phyloP scores from a whole-genome alignment of 2,329 filamentous ascomycete species.

The Periglandula ipomoeae region DNA sequence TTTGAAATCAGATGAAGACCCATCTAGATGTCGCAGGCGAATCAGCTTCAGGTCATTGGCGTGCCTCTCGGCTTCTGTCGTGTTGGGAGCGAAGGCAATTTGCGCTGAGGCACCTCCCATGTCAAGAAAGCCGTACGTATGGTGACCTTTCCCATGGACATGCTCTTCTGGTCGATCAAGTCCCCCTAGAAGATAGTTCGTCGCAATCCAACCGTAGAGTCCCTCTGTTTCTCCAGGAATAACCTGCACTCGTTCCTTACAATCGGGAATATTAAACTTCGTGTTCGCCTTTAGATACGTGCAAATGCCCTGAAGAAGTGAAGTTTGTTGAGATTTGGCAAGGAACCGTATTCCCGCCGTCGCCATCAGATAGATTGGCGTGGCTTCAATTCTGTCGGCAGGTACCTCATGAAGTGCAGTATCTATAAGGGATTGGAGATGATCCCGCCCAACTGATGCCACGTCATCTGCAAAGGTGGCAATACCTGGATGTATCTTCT shows the following conservation, averaged over 20 bases:
- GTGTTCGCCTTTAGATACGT: constrained; percentile 70
- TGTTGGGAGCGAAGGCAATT: constrained; percentile 93
- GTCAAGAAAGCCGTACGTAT: constrained; percentile 94
- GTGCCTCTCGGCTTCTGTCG: constrained; percentile 82
- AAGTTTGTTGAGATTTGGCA: constrained; percentile 59
- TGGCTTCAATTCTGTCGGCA: constrained; percentile 64
- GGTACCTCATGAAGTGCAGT: constrained; percentile 78
- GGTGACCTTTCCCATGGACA: constrained; percentile 75
- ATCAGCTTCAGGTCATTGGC: constrained; percentile 81
- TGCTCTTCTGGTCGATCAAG: constrained; percentile 73
- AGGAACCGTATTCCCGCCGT: constrained; percentile 92
- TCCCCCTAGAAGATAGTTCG: constrained; percentile 87
- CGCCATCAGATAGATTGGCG: constrained; percentile 89
- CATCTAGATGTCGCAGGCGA: constrained; percentile 75
- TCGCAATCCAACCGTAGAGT: constrained; percentile 93
- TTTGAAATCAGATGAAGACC: constrained; percentile 66
- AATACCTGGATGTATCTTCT: constrained; percentile 89
- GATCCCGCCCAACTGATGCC: constrained; percentile 67
- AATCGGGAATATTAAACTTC: constrained; percentile 81
- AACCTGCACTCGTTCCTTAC: constrained; percentile 79
- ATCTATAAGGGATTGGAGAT: constrained; percentile 69
- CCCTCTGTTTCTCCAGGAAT: constrained; percentile 95
- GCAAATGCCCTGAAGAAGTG: constrained; percentile 71
- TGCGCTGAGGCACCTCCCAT: constrained; percentile 98
- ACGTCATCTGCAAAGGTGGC: constrained; percentile 80